Evolutionary conservation across 179 eudicot species (phyloP).

Genomic region (Spergularia azorica): DNA sequence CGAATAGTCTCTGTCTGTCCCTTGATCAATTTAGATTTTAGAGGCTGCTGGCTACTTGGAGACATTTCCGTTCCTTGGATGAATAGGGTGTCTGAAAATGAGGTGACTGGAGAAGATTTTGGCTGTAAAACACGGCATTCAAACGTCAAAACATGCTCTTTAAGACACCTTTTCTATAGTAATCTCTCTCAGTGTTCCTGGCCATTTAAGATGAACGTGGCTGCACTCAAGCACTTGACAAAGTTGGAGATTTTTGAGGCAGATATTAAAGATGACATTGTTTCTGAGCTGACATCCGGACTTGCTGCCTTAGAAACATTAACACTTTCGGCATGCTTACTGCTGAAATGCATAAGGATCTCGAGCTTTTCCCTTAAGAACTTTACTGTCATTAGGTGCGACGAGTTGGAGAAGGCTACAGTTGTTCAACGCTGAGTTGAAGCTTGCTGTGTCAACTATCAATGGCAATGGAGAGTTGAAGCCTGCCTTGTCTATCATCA

Average conservation of each 20-base stretch:
- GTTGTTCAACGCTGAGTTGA: background rate
- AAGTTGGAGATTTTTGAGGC: background rate
- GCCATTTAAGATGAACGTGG: background rate
- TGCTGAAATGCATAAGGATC: background rate
- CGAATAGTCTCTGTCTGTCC: conserved; percentile 4
- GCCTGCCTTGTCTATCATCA: background rate
- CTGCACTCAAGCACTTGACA: background rate
- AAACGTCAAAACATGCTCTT: too few relatives aligned
- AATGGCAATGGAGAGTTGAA: background rate
- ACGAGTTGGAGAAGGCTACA: background rate
- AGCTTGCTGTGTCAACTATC: conserved; percentile 1
- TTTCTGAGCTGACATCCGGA: background rate
- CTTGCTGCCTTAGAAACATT: background rate
- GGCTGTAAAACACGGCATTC: too few relatives aligned
- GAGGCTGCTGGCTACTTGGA: too few relatives aligned
- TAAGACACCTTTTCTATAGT: too few relatives aligned
- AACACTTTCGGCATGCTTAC: background rate
- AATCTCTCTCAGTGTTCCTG: too few relatives aligned
- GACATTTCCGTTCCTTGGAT: too few relatives aligned
- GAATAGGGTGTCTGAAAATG: too few relatives aligned
- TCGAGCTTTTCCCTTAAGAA: background rate
- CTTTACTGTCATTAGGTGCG: background rate
- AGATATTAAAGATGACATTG: conserved; percentile 1
- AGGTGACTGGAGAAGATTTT: background rate
- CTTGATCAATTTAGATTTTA: too few relatives aligned